Base-by-base conservation (phyloP, 1,139 yeast genomes). In the Hansenula anomala region DNA sequence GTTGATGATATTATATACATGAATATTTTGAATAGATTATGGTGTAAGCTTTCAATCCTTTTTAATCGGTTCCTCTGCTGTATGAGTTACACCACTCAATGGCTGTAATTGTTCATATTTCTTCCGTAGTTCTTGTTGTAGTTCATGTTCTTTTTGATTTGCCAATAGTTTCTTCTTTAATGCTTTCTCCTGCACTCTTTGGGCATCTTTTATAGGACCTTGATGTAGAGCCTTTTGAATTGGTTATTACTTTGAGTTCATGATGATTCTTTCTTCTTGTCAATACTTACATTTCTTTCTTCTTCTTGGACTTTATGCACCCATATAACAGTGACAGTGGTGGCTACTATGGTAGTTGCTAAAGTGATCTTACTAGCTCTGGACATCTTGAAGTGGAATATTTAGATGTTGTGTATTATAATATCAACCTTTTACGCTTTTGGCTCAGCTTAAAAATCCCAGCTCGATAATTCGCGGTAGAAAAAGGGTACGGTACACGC, bases 201-300 rank as follows among this genome's bases (percentile, higher is more conserved):
- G 59, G 39, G 87, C 86, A 56, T 85, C 95, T 52, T 79, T 80
- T 54, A 83, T 76, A 10, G 95, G 94, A 1, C 95, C 95, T 55
- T 80, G 88, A 47, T 82, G 78, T 38, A 84, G 67, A 4, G 85
- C 80, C 55, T 46, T n/a, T 16, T 10, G n/a, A 3, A 13, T 3
- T 3, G 17, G 13, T 24, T 24, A 17, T 3, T 23, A 20, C n/a
- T n/a, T n/a, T n/a, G n/a, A n/a, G n/a, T n/a, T n/a, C n/a, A n/a
- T n/a, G n/a, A 20, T 20, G 6, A 20, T 20, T 6, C 9, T 6
- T 20, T 6, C 22, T 20, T 20, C 22, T 20, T 6, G 6, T 20
- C 22, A 20, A 6, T 7, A 44, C 56, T n/a, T 33, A 49, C 56
- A 7, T 72, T 76, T 47, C 88, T 70, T 59, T 85, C 94, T 42